These are phyloP conservation scores for Neurospora pannonica DNA, from an alignment of 495 filamentous ascomycete genomes.

Conservation along the genomic window DNA sequence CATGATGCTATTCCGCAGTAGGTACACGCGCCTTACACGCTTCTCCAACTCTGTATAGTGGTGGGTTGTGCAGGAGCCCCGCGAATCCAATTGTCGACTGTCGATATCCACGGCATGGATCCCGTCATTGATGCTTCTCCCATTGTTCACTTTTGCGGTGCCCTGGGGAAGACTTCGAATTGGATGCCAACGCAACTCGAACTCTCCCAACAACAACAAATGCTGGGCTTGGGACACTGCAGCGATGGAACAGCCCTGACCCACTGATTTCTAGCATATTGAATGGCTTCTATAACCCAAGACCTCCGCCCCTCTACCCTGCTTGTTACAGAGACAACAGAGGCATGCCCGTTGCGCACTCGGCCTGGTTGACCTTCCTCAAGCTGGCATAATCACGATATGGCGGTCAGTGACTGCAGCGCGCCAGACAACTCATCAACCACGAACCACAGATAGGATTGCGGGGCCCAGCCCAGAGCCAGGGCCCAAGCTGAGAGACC, in stretches of 20 bases:
- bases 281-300: constrained; percentile 6
- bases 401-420: constrained; percentile 12
- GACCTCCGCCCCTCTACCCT: constrained; percentile 7
- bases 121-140: neutral
- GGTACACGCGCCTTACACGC: neutral
- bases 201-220: neutral
- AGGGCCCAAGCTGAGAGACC: neutral
- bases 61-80: neutral
- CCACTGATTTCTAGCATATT: constrained; percentile 7
- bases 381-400: constrained; percentile 4
- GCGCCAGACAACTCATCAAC: constrained; percentile 2
- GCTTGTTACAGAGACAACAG: neutral
- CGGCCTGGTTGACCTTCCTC: neutral
- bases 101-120: neutral
- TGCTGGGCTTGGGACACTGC: constrained; percentile 8
- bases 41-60: neutral
- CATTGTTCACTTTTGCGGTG: neutral
- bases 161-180: neutral
- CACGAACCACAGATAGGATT: neutral
- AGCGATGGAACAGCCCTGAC: constrained; percentile 12
- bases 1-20: neutral
- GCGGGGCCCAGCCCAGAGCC: neutral
- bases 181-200: neutral
- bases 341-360: neutral
- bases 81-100: neutral